These are phyloP conservation scores for Pythium diclinum DNA, from an alignment of 352 stramenopile species.

Conservation along the genomic window DNA sequence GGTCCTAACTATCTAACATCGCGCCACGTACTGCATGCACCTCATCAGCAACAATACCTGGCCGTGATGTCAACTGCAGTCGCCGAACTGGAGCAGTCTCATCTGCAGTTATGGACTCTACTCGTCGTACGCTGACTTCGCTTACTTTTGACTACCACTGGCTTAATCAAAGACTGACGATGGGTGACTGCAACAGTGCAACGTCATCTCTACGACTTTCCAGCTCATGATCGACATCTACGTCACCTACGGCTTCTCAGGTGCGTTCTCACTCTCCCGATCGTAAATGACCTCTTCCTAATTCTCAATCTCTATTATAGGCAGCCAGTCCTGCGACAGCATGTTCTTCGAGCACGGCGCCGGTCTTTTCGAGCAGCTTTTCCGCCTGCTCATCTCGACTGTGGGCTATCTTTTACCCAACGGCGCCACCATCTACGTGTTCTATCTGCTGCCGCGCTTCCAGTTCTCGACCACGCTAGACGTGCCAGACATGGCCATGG, in stretches of 20 bases:
- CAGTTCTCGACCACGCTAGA: slow-evolving; percentile 62
- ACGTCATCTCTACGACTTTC: slow-evolving; percentile 54
- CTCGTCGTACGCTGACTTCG: slow-evolving; percentile 41
- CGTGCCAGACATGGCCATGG: slow-evolving; percentile 40
- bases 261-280: slow-evolving; percentile 20
- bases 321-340: slow-evolving; percentile 46
- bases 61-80: slow-evolving; percentile 27
- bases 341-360: slow-evolving; percentile 72
- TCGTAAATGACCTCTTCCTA: background rate
- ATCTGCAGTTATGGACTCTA: slow-evolving; percentile 67
- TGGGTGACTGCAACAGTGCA: slow-evolving; percentile 60
- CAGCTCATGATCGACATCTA: slow-evolving; percentile 64
- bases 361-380: slow-evolving; percentile 49
- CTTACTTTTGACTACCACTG: too few relatives aligned
- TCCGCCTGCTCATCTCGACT: slow-evolving; percentile 48
- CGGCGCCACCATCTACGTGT: slow-evolving; percentile 68
- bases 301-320: slow-evolving; percentile 15
- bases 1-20: background rate
- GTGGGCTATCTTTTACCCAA: slow-evolving; percentile 59
- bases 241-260: slow-evolving; percentile 46
- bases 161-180: too few relatives aligned
- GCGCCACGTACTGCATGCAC: background rate
- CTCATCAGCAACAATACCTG: slow-evolving; percentile 39
- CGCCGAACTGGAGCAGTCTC: slow-evolving; percentile 59
- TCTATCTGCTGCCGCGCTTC: slow-evolving; percentile 63